Percentiles rank a stretch among this genome's conserved stretches.
These are phyloP conservation scores for Rubus parviflorus DNA, from an alignment of 306 rosid genomes.

Conservation along the genomic window DNA sequence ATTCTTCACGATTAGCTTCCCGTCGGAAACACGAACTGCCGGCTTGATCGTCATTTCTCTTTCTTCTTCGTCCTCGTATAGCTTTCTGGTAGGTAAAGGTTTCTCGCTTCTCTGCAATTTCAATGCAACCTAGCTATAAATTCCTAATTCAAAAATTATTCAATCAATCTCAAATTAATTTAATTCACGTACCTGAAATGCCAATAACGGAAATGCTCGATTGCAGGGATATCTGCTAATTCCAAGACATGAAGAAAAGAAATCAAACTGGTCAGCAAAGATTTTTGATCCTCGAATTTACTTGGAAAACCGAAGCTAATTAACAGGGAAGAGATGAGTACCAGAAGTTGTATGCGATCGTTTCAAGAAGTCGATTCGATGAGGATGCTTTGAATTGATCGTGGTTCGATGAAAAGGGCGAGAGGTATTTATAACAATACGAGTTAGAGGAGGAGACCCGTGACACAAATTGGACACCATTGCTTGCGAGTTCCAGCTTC, in stretches of 20 bases:
- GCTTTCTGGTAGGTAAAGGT: neutral
- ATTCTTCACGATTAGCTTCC: slow-evolving; percentile 62
- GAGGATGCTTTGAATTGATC: slow-evolving; percentile 9
- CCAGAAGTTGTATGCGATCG: slow-evolving; percentile 40
- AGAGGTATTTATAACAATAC: slow-evolving; percentile 66
- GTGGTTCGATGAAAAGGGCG: slow-evolving; percentile 9
- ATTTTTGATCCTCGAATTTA: neutral
- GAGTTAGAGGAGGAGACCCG: slow-evolving; percentile 11
- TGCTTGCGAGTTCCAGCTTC: slow-evolving; percentile 17
- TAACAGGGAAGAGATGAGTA: slow-evolving; percentile 19
- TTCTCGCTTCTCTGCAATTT: slow-evolving; percentile 36
- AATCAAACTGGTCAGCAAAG: slow-evolving; percentile 27
- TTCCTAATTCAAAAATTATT: neutral
- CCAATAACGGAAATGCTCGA: slow-evolving; percentile 21
- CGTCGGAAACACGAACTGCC: slow-evolving; percentile 54
- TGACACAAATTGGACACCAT: slow-evolving; percentile 49
- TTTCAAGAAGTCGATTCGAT: neutral
- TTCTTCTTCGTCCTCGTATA: neutral
- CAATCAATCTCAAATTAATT: neutral
- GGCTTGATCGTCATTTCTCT: slow-evolving; percentile 75
- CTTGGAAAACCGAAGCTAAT: too few relatives aligned
- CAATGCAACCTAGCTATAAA: neutral
- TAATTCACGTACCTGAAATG: slow-evolving; percentile 49
- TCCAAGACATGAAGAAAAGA: slow-evolving; percentile 50
- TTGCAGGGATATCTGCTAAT: slow-evolving; percentile 27